Base-by-base conservation (phyloP, 805 yeast species). In the Suhomyces sp. region DNA sequence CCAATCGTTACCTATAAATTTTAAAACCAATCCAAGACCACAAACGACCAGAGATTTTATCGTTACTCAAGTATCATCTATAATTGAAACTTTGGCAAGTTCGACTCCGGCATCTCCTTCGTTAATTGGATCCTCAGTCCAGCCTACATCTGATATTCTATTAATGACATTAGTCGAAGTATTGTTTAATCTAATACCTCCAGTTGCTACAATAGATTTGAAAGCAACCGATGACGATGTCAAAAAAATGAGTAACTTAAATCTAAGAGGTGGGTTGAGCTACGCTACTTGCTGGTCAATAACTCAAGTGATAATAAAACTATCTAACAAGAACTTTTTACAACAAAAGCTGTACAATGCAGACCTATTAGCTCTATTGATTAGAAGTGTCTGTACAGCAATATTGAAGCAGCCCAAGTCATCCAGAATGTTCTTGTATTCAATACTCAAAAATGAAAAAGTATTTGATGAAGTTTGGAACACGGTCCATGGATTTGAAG, bases 11-110 rank as follows among this genome's bases (percentile, higher is more conserved):
- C 88, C 88, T 3, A 61, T 60, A 22, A 63, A 62, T 27, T 77
- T 70, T 55, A 74, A 71, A 45, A 47, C 69, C n/a, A 54, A 56
- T 42, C 65, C 54, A 32, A 50, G 43, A 37, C 76, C 64, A 14
- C 48, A 69, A 7, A 78, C 87, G 1, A 73, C 77, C 36, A 58
- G 91, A 42, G 95, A 84, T 54, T 81, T 81, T 38, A 36, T 79
- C 6, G 65, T 82, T 0, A 63, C 71, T 5, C 84, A 80, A 31
- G 51, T 77, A 5, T 70, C 79, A 29, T 60, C 60, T 16, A 47
- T 74, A 22, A 46, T 79, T 5, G 68, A 69, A 42, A 50, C 60
- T 21, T 27, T 24, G 31, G 24, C 33, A 6, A 15, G 22, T n/a
- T 15, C 20, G 16, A 11, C 15, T 16, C 7, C 40, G 16, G 62